phyloP scores from a whole-genome alignment of 257 asterid species.

The Cinchona pubescens region DNA sequence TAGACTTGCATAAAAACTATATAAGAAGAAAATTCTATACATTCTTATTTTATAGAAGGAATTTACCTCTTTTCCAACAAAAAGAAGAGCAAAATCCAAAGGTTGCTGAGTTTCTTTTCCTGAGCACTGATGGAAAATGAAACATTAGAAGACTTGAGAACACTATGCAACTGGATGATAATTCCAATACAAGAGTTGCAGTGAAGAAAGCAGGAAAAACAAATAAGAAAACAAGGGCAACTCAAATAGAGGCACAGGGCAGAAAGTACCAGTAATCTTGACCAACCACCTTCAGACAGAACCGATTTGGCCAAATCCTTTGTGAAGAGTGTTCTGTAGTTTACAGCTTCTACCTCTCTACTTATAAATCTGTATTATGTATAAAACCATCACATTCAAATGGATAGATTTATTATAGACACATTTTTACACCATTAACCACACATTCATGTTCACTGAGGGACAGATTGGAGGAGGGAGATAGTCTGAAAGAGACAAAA shows the following conservation, averaged over 20 bases:
- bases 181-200: not conserved
- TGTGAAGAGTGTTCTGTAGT: conserved; percentile 67
- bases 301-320: conserved; percentile 76
- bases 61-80: conserved; percentile 77
- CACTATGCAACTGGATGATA: not conserved
- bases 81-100: conserved; percentile 70
- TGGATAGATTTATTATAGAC: not conserved
- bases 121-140: conserved; percentile 61
- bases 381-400: conserved; percentile 15
- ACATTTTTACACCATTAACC: not conserved
- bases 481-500: not conserved
- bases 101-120: conserved; percentile 46
- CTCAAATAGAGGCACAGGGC: not conserved
- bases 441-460: not conserved
- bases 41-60: conserved; percentile 4
- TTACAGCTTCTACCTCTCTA: conserved; percentile 56
- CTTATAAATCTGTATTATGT: conserved; percentile 28
- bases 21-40: not conserved
- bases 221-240: not conserved
- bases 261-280: conserved; percentile 57
- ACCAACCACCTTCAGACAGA: conserved; percentile 87
- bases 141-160: conserved; percentile 11
- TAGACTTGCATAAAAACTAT: not conserved
- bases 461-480: not conserved
- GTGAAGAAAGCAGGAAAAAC: conserved; percentile 2